Evolutionary conservation across 1,139 yeast genomes (phyloP).

Genomic region (Candida glucosophila): DNA sequence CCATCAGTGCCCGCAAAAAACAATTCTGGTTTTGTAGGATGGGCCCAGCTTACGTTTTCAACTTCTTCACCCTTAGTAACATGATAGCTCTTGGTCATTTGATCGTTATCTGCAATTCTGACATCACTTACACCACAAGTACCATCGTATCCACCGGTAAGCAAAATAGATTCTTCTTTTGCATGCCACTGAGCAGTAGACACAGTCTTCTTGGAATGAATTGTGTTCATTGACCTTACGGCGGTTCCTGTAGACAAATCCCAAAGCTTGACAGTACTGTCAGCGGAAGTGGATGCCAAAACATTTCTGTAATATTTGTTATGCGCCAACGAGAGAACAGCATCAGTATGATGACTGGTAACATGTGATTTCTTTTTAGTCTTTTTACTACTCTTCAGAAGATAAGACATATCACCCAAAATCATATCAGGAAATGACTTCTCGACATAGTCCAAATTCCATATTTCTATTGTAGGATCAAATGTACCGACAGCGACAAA

Average conservation of each 20-base stretch:
- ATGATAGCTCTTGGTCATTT: slow-evolving; percentile 55
- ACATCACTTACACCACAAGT: slow-evolving; percentile 76
- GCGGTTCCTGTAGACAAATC: slow-evolving; percentile 71
- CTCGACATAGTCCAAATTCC: slow-evolving; percentile 91
- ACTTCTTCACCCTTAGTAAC: slow-evolving; percentile 69
- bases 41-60: slow-evolving; percentile 70
- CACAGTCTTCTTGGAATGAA: slow-evolving; percentile 67
- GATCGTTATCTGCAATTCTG: slow-evolving; percentile 56
- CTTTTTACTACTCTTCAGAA: slow-evolving; percentile 32
- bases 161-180: slow-evolving; percentile 63
- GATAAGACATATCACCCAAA: slow-evolving; percentile 65
- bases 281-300: slow-evolving; percentile 92
- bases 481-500: slow-evolving; percentile 96
- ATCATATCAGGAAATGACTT: slow-evolving; percentile 93
- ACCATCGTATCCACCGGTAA: slow-evolving; percentile 92
- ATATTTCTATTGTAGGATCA: slow-evolving; percentile 93
- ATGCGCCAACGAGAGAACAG: slow-evolving; percentile 80
- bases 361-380: slow-evolving; percentile 48
- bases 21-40: slow-evolving; percentile 42
- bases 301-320: slow-evolving; percentile 77
- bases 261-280: slow-evolving; percentile 91
- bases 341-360: slow-evolving; percentile 85
- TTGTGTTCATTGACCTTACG: slow-evolving; percentile 55
- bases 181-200: slow-evolving; percentile 85
- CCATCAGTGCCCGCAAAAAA: slow-evolving; percentile 89